Conservation (phyloP, 768 basidiomycete species). For the Kwoniella sp. region DNA sequence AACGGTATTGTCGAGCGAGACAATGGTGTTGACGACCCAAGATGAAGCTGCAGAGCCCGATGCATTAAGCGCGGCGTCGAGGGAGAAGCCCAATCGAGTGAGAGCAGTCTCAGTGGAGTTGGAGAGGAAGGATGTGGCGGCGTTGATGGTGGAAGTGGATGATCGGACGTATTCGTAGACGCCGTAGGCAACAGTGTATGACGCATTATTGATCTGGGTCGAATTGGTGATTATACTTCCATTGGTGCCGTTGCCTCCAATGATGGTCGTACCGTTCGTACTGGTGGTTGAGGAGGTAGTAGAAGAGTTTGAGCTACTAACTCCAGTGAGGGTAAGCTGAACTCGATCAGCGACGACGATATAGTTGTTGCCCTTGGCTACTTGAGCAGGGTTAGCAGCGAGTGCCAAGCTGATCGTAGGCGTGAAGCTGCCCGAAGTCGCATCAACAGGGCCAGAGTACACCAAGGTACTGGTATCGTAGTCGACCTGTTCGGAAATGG, state of each 20-base stretch:
- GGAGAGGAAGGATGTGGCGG: slow-evolving; percentile 66
- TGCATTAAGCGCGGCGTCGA: slow-evolving; percentile 62
- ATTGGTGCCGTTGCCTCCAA: slow-evolving; percentile 47
- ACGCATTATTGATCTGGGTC: slow-evolving; percentile 28
- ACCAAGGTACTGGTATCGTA: slow-evolving; percentile 66
- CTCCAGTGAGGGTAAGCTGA: slow-evolving; percentile 71
- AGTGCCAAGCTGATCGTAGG: slow-evolving; percentile 75
- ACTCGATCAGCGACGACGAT: slow-evolving; percentile 83
- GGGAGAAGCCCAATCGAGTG: slow-evolving; percentile 65
- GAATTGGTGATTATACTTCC: slow-evolving; percentile 50
- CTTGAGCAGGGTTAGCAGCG: slow-evolving; percentile 66
- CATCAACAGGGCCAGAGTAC: slow-evolving; percentile 82
- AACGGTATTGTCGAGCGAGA: slow-evolving; percentile 67
- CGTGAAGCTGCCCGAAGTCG: slow-evolving; percentile 67
- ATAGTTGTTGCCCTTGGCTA: slow-evolving; percentile 69
- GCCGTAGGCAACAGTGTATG: slow-evolving; percentile 65
- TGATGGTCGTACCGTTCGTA: slow-evolving; percentile 23
- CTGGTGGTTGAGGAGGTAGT: slow-evolving; percentile 7
- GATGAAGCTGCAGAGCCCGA: slow-evolving; percentile 22
- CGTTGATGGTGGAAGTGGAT: slow-evolving; percentile 56
- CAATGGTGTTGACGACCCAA: slow-evolving; percentile 52
- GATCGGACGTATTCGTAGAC: slow-evolving; percentile 83
- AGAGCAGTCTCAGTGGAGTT: slow-evolving; percentile 72
- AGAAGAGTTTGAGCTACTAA: slow-evolving; percentile 23
- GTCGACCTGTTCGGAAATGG: slow-evolving; percentile 70